Evolutionary conservation across 2,329 filamentous ascomycete genomes (phyloP).

Genomic region (Clonostachys chloroleuca): DNA sequence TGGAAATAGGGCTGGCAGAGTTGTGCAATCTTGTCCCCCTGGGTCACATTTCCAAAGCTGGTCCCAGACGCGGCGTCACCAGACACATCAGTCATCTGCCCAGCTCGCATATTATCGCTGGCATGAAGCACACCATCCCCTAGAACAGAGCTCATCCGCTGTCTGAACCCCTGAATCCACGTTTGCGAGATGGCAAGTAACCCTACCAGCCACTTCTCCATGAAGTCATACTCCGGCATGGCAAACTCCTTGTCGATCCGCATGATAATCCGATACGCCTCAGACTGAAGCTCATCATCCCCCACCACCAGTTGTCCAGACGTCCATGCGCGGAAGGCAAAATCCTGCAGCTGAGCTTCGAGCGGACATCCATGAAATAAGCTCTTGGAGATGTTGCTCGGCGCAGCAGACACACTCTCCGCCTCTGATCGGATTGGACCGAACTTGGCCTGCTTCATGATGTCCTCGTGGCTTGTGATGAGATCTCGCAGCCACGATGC

Average conservation of each 20-base stretch:
- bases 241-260: slow-evolving; percentile 47
- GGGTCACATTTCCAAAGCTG: too few species aligned
- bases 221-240: slow-evolving; percentile 38
- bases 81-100: too few species aligned
- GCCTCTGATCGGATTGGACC: slow-evolving; percentile 38
- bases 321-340: slow-evolving; percentile 39
- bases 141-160: slow-evolving; percentile 20
- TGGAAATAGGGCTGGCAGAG: too few species aligned
- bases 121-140: too few species aligned
- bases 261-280: slow-evolving; percentile 53
- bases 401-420: slow-evolving; percentile 39
- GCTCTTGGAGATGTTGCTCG: slow-evolving; percentile 52
- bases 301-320: slow-evolving; percentile 53
- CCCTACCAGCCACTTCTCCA: slow-evolving; percentile 53
- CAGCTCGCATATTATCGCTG: too few species aligned
- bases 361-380: slow-evolving; percentile 53
- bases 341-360: slow-evolving; percentile 49
- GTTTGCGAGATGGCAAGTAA: slow-evolving; percentile 39
- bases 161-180: slow-evolving; percentile 53
- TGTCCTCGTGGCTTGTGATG: slow-evolving; percentile 41
- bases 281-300: slow-evolving; percentile 55
- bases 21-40: too few species aligned
- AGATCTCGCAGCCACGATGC: slow-evolving; percentile 56
- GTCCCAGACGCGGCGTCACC: too few species aligned
- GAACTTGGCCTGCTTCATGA: slow-evolving; percentile 38